Conservation (phyloP, 148 eudicot genomes). For the Nepenthes gracilis region DNA sequence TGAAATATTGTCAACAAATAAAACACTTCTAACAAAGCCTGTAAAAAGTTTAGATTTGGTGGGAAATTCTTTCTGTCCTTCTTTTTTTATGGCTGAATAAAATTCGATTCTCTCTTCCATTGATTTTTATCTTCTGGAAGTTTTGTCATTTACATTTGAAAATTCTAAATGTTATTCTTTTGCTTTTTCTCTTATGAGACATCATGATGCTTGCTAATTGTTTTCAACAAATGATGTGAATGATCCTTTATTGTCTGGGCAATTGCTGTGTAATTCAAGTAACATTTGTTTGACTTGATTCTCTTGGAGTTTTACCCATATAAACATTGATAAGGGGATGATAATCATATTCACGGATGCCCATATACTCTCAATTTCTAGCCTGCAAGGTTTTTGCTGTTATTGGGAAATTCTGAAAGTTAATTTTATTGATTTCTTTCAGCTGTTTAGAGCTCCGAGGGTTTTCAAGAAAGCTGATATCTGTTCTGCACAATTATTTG, state of each 20-base stretch:
- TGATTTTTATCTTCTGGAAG: no score
- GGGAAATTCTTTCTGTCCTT: no score
- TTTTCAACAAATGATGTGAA: no score
- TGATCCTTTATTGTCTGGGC: no score
- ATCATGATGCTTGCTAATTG: no score
- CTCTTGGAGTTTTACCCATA: not conserved
- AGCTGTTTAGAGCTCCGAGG: conserved; percentile 68
- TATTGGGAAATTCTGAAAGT: not conserved
- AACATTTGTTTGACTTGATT: not conserved
- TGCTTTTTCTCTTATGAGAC: not conserved
- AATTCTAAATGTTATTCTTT: not conserved
- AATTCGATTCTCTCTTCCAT: no score
- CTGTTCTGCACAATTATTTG: conserved; percentile 9
- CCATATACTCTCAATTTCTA: not conserved
- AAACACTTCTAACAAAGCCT: no score
- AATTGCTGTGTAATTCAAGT: no score
- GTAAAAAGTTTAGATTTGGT: no score
- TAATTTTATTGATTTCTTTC: conserved; percentile 3
- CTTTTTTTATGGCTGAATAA: no score
- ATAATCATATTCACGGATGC: not conserved
- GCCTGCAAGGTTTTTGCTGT: not conserved
- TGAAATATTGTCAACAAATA: no score
- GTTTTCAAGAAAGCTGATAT: conserved; percentile 33
- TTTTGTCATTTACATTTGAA: not conserved
- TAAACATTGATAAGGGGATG: not conserved